Base-by-base conservation (phyloP, 2,329 filamentous ascomycete species). In the Exophiala viscosa region DNA sequence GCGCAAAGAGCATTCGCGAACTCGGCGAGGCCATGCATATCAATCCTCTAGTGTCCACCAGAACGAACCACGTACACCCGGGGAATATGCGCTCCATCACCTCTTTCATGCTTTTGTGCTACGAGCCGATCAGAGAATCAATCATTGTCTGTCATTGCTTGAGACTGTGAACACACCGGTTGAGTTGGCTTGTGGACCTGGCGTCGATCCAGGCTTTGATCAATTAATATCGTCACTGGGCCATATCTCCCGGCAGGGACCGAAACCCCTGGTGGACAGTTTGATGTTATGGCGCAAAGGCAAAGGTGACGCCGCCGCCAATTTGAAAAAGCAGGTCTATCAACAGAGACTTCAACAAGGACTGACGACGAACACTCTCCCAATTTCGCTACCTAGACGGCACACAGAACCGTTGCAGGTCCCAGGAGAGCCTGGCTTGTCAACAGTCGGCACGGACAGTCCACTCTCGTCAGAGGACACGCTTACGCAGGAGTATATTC, bases 211-310 rank as follows among this genome's bases (percentile, higher is more conserved):
- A 1, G 84, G 83, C 9, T 99, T 99, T 67, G 93, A 99, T 69
- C 92, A 97, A 71, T 82, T 96, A 64, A 95, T 99, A 59, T 84
- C 86, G 23, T 93, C 95, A 13, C 78, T 99, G 35, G 93, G 93
- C 3, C 92, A 97, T 67, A 96, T 99, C 65, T 90, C 92, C 48
- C 88, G 90, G 54, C 87, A 91, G 61, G 95, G 95, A 66, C 95
- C 95, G 4, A 97, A 95, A 67, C 88, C 90, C 4, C 73, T 99
- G 46, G 96, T 99, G 64, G 93, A 99, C 70, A 91, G 89, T 15
- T 90, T 99, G 69, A 99, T 99, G 89, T 81, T 95, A 31, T 99
- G 93, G 93, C 85, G 93, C 50, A 97, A 96, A 70, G 88, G 84
- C 60, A 97, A 97, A 74, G 95, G 90, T 60, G 92, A 97, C 70